Evolutionary conservation across 805 yeast species (phyloP), one percentile per base, ranked within the genome.

Genomic region (Metschnikowia sp.): DNA sequence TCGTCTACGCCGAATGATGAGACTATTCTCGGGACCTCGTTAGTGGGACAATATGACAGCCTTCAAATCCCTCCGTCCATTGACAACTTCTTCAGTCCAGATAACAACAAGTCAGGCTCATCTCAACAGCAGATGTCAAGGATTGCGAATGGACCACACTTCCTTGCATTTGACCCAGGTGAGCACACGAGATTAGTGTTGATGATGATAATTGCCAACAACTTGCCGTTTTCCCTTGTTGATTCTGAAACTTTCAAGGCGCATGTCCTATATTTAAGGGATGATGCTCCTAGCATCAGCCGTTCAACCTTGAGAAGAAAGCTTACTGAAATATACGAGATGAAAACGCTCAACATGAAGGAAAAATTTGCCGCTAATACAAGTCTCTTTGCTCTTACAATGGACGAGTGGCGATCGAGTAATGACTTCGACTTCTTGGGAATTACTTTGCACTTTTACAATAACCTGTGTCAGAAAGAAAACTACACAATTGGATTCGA

Each of bases 401-500:
- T 38, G 26, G 42, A 32, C 13, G 38, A 32, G 38, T 28, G 39
- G 41, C 19, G n/a, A 6, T n/a, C 18, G 8, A 39, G 42, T n/a
- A 26, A 44, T n/a, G 18, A 28, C 13, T 8, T 33, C 10, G 47
- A 38, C 39, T 44, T 38, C 28, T 31, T 44, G 9, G 38, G 42
- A n/a, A 33, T 44, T 33, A 38, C 38, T 8, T 32, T 44, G 38
- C 42, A 38, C 15, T 44, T 38, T 13, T 38, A 32, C 38, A 38
- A 44, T 33, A 38, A 32, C n/a, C 22, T 26, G 15, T 38, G 9
- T 29, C 32, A 13, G 18, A 26, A 38, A 39, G 39, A 38, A 32
- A 44, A 32, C 32, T 12, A 44, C 33, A 33, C 39, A 8, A 26
- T 44, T 22, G 47, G 42, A 28, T 37, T 38, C 32, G 47, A 44